These are phyloP conservation scores for Xylaria sp. DNA, from an alignment of 2,329 filamentous ascomycete genomes.

Conservation along the genomic window DNA sequence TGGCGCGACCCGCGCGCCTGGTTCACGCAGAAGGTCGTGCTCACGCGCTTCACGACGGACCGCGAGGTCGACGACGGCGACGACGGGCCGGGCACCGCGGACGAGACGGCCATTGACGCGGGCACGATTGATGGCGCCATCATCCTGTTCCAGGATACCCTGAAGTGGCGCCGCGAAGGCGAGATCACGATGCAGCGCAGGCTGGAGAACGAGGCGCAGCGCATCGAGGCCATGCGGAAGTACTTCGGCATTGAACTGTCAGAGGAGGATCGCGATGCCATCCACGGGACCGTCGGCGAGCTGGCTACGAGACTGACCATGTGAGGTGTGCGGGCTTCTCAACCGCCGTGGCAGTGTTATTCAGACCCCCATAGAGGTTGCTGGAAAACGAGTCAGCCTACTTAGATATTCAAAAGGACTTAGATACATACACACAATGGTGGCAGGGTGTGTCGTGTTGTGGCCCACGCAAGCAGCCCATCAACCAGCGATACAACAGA, in stretches of 20 bases:
- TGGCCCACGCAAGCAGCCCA: no score
- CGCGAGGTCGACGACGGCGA: constrained; percentile 31
- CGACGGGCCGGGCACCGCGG: constrained; percentile 38
- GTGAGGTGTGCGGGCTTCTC: not conserved
- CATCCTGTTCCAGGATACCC: constrained; percentile 42
- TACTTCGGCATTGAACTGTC: constrained; percentile 49
- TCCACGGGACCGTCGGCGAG: constrained; percentile 13
- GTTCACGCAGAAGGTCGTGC: constrained; percentile 42
- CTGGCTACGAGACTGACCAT: not conserved
- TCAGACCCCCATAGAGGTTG: no score
- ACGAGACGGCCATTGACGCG: constrained; percentile 42
- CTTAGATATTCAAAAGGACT: no score
- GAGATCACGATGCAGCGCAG: constrained; percentile 42
- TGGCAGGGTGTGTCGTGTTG: no score
- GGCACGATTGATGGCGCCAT: constrained; percentile 37
- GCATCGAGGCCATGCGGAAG: constrained; percentile 45
- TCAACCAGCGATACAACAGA: no score
- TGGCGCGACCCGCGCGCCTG: constrained; percentile 38
- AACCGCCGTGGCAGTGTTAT: no score
- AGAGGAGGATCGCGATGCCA: constrained; percentile 23
- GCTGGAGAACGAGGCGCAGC: constrained; percentile 45
- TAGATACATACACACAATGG: no score
- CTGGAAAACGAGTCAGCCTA: no score
- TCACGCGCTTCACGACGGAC: constrained; percentile 44
- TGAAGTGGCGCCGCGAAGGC: constrained; percentile 45